A percentile compares a stretch with the other conserved stretches of the same genome.
Evolutionary conservation across 129 eudicot species (phyloP).

Genomic region (Smallanthus sonchifolius): DNA sequence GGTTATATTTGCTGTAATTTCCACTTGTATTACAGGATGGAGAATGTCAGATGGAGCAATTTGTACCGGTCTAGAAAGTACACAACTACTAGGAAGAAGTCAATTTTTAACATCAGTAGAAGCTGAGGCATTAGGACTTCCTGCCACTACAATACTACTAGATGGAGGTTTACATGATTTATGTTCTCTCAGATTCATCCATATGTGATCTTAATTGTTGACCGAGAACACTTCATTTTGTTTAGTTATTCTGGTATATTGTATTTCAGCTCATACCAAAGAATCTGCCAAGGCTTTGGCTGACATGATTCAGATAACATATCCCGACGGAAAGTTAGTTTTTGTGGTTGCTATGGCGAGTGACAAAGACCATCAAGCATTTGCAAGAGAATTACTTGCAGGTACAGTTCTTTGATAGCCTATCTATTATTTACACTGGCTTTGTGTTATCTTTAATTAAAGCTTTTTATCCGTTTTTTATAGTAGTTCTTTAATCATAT

Average conservation of each 20-base stretch:
- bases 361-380: conserved; percentile 89
- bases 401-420: conserved; percentile 33
- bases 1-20: neutral
- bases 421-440: neutral
- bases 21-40: conserved; percentile 62
- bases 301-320: conserved; percentile 52
- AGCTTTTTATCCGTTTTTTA: neutral
- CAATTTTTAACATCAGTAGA: conserved; percentile 64
- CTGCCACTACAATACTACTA: conserved; percentile 65
- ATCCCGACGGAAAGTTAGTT: conserved; percentile 47
- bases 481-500: neutral
- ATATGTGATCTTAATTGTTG: neutral
- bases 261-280: conserved; percentile 81
- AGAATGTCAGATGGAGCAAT: conserved; percentile 58
- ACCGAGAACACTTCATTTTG: neutral
- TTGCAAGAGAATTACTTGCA: conserved; percentile 68
- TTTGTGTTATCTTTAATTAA: neutral
- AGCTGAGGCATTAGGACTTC: conserved; percentile 65
- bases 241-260: neutral
- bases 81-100: conserved; percentile 75
- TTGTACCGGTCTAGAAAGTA: conserved; percentile 67
- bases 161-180: conserved; percentile 70
- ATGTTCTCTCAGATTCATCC: neutral
- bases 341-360: conserved; percentile 95
- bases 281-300: conserved; percentile 95